Evolutionary conservation across 2,329 filamentous ascomycete species (phyloP).

Genomic region (Fusarium veterinarium): DNA sequence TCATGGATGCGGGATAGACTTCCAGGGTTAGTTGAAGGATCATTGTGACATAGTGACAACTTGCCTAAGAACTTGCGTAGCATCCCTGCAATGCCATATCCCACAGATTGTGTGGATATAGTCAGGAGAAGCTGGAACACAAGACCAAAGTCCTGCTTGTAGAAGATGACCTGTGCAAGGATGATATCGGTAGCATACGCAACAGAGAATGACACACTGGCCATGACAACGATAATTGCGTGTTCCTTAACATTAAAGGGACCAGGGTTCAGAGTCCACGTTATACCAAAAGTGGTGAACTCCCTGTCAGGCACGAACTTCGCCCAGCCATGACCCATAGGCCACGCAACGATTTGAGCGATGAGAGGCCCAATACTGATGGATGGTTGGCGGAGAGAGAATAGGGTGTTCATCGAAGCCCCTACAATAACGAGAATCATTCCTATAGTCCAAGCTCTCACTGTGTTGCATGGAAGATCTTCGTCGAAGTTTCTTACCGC

Average conservation of each 20-base stretch:
- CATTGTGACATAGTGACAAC: slow-evolving; percentile 17
- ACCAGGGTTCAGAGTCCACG: slow-evolving; percentile 71
- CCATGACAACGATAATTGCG: slow-evolving; percentile 75
- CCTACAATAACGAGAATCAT: slow-evolving; percentile 66
- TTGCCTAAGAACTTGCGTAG: slow-evolving; percentile 72
- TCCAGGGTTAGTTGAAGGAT: slow-evolving; percentile 11
- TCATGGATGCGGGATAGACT: slow-evolving; percentile 77
- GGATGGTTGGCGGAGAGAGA: slow-evolving; percentile 70
- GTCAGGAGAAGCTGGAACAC: slow-evolving; percentile 74
- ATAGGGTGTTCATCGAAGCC: slow-evolving; percentile 71
- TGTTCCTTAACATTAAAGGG: slow-evolving; percentile 80
- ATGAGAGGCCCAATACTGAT: slow-evolving; percentile 71
- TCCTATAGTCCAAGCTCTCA: slow-evolving; percentile 74
- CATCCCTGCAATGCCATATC: slow-evolving; percentile 76
- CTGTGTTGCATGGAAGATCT: slow-evolving; percentile 72
- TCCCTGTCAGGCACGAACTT: slow-evolving; percentile 61
- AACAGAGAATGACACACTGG: slow-evolving; percentile 75
- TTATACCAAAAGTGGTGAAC: slow-evolving; percentile 64
- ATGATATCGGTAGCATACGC: slow-evolving; percentile 82
- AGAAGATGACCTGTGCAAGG: slow-evolving; percentile 76
- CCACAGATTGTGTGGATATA: slow-evolving; percentile 75
- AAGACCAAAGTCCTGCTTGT: slow-evolving; percentile 76
- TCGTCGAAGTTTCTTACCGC: slow-evolving; percentile 74
- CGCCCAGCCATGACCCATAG: slow-evolving; percentile 71
- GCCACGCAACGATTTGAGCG: slow-evolving; percentile 73